Evolutionary conservation across 495 filamentous ascomycete genomes (phyloP).

Genomic region (Xylaria flabelliformis): DNA sequence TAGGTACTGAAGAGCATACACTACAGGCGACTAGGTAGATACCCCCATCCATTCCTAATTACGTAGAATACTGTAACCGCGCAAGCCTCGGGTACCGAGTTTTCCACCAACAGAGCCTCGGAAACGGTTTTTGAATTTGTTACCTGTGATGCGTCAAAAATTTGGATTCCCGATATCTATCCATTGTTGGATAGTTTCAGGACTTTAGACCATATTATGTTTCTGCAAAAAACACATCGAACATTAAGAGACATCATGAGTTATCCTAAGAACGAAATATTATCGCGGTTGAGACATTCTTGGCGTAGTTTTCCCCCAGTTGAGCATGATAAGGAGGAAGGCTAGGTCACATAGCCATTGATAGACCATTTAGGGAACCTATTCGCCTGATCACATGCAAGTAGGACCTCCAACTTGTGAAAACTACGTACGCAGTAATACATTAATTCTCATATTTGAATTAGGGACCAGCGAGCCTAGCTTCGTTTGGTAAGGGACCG

Average conservation of each 20-base stretch:
- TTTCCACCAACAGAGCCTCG: not conserved
- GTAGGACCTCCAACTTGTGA: not conserved
- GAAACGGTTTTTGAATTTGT: not conserved
- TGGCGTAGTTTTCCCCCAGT: not conserved
- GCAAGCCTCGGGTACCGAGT: not conserved
- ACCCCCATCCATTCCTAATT: not conserved
- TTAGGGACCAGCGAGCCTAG: not conserved
- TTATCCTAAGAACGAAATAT: not conserved
- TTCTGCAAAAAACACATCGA: too few relatives aligned
- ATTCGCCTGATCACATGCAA: slow-evolving; percentile 11
- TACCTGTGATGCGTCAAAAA: not conserved
- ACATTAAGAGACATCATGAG: too few relatives aligned
- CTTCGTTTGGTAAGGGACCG: not conserved
- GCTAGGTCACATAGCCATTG: not conserved
- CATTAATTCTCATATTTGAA: not conserved
- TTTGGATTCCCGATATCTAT: not conserved
- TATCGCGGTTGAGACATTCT: not conserved
- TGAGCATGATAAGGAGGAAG: not conserved
- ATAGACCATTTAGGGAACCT: not conserved
- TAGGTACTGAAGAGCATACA: not conserved
- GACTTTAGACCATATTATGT: not conserved
- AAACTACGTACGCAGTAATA: not conserved
- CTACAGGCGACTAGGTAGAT: not conserved
- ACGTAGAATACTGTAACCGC: not conserved
- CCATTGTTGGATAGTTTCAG: not conserved